Base-by-base conservation (phyloP, 2,329 filamentous ascomycete species). In the Apiospora malaysiana region DNA sequence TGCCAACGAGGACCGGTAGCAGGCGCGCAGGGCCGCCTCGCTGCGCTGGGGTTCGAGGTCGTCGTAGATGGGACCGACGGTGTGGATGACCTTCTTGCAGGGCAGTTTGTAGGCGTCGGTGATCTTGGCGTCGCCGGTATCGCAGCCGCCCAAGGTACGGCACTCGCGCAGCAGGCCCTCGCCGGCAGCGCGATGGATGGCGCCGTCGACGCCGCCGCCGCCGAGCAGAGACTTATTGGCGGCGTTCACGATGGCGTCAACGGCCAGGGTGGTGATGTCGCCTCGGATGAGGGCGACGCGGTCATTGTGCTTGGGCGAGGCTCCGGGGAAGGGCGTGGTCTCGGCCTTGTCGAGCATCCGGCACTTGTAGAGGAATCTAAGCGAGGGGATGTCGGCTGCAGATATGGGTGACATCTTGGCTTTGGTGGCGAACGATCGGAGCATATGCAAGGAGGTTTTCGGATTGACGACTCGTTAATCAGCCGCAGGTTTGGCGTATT, bases 171-270 rank as follows among this genome's bases (percentile, higher is more conserved):
- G 74, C 0, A 98, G 88, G 0, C 81, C 81, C 0, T 83, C 88
- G 0, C 96, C 96, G 0, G 96, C 95, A 51, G 92, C 94, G 42
- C 87, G 82, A 80, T 98, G 96, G 76, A 98, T 98, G 40, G 94
- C 93, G 51, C 92, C 93, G 78, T 95, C 92, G 21, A 98, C 94
- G 46, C 96, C 96, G n/a, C 94, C 94, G 69, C 96, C 96, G 70
- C 95, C 94, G 0, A 93, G 86, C 0, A 98, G 89, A 1, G 87
- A 87, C 12, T 82, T 83, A 81, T 98, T 98, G 63, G 96, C 95
- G 0, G 96, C 95, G 80, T 98, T 98, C 80, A 98, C 95, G 75
- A 98, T 96, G 74, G 92, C 92, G 78, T 94, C 93, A 65, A 94
- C 87, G 43, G 86, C 80, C 4, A 98, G 88, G 18, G 86, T 90